Evolutionary conservation across 2,329 filamentous ascomycete species (phyloP).

Genomic region (Aspergillus fijiensis): DNA sequence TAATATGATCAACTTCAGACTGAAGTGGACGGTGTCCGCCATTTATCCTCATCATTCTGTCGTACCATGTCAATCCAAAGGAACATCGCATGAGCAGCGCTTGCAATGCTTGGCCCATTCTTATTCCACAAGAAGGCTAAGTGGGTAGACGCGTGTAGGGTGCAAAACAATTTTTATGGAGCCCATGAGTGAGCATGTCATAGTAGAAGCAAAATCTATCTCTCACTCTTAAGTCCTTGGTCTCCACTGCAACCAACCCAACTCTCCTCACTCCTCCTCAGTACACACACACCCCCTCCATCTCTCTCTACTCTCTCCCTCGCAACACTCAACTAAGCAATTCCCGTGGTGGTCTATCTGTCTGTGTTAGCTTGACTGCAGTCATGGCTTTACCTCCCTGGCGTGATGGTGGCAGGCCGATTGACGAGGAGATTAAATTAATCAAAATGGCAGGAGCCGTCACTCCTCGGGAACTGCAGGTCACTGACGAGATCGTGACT

Average conservation of each 20-base stretch:
- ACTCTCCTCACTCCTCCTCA: background rate
- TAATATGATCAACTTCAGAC: background rate
- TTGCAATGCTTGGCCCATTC: too few relatives aligned
- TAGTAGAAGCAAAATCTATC: background rate
- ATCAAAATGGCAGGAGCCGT: background rate
- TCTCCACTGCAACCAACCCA: background rate
- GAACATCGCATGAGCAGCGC: too few relatives aligned
- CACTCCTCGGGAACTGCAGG: too few relatives aligned
- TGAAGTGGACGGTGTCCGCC: background rate
- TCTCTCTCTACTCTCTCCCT: too few relatives aligned
- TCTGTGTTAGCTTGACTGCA: background rate
- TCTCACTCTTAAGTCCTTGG: background rate
- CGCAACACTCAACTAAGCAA: too few relatives aligned
- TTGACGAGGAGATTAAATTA: background rate
- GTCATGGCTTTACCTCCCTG: background rate
- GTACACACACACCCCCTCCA: too few relatives aligned
- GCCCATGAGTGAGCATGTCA: background rate
- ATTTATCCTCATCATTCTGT: background rate
- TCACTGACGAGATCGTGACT: background rate
- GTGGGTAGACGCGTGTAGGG: too few relatives aligned
- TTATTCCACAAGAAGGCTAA: too few relatives aligned
- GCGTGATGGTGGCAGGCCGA: background rate
- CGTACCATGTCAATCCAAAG: background rate
- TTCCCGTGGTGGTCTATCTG: too few relatives aligned
- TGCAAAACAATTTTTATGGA: too few relatives aligned